Evolutionary conservation across 306 rosid species (phyloP), one percentile per base, ranked within the genome.

Genomic region (Quercus robur): DNA sequence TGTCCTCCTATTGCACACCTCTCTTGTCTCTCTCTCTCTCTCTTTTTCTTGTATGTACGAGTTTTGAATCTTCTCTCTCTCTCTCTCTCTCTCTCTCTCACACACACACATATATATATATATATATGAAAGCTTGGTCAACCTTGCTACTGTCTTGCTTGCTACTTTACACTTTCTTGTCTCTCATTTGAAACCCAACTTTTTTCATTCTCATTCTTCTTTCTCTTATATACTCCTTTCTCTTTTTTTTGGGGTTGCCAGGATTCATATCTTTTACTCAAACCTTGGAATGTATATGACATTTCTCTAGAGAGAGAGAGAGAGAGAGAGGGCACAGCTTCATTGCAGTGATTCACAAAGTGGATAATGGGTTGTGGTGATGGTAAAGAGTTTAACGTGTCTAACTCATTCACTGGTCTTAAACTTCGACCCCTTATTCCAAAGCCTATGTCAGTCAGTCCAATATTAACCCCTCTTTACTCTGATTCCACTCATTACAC

Each of bases 401-500:
- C 89, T 63, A 77, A 83, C 74, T 81, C 89, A 71, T 72, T 83
- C 75, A 62, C 38, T 75, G 78, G 70, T 30, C 74, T 44, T 28
- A 73, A 73, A 56, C 33, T 83, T 64, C 80, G 77, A 44, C 76
- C 86, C 67, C 21, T 78, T 54, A 61, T 82, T 68, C 74, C 84
- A 71, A 85, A 82, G 55, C 56, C 83, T 73, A 70, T 75, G 78
- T 62, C 73, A 75, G 69, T 75, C 30, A 33, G 84, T 57, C 74
- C 87, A 41, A 58, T 72, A 72, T 51, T 66, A 6, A 18, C 71
- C 31, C 84, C 81, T 46, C 87, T 89, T 35, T 73, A 31, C 52
- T 83, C 85, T 51, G 61, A 85, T 82, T 85, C 81, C 78, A 56
- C 81, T 52, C 81, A 75, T 63, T 83, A 85, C 49, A 78, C 78